These are phyloP conservation scores for Monosporascus sp. DNA, from an alignment of 2,329 filamentous ascomycete genomes.

Conservation along the genomic window DNA sequence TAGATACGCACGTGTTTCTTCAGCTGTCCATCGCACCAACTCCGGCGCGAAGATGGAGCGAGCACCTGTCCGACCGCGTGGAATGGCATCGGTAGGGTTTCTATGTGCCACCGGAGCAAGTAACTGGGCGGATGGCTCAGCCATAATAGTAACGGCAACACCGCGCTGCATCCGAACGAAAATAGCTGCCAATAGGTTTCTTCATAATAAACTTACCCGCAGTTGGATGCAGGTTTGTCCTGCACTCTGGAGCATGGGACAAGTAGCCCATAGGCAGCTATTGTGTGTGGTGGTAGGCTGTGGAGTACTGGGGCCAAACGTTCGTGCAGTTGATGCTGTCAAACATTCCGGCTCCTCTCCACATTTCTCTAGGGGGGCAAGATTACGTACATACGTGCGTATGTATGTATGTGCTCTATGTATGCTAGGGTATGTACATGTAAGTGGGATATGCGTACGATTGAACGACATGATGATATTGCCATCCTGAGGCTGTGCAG, in stretches of 20 bases:
- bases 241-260: no score
- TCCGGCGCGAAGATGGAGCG: no score
- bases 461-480: not conserved
- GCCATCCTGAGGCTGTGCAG: not conserved
- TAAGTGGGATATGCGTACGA: not conserved
- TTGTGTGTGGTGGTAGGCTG: no score
- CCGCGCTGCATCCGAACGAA: not conserved
- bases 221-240: not conserved
- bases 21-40: no score
- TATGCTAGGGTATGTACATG: not conserved
- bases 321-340: not conserved
- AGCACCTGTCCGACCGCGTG: no score
- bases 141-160: not conserved
- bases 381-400: not conserved
- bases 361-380: no score
- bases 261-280: no score
- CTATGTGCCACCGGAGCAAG: no score
- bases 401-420: not conserved
- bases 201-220: not conserved
- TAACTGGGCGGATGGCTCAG: not conserved
- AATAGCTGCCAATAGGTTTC: not conserved
- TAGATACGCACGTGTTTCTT: no score
- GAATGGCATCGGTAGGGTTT: no score
- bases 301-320: no score
- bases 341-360: no score